Conservation (phyloP, 2,329 filamentous ascomycete species). For the Thielaviopsis musarum region DNA sequence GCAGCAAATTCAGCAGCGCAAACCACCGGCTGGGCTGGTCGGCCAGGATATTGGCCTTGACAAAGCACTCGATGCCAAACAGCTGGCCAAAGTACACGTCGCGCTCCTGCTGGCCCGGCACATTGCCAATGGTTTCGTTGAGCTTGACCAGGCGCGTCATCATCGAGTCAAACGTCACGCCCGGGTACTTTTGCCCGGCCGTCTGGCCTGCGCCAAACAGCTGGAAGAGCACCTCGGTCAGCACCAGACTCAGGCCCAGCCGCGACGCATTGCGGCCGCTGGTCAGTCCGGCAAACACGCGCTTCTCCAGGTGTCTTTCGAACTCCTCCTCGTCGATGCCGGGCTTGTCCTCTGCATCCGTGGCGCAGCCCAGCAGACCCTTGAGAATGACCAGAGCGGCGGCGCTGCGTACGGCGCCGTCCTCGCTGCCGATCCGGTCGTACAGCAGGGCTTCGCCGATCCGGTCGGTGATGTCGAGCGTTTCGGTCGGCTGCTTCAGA, state of each 20-base stretch:
- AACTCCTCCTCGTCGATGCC: constrained; percentile 34
- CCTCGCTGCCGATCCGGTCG: constrained; percentile 43
- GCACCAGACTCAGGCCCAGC: constrained; percentile 73
- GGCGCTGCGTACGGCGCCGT: constrained; percentile 35
- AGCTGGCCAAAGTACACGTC: constrained; percentile 74
- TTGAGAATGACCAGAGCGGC: constrained; percentile 43
- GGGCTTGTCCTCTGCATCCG: constrained; percentile 18
- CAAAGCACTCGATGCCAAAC: constrained; percentile 74
- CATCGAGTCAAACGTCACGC: constrained; percentile 38
- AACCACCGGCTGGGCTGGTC: constrained; percentile 39
- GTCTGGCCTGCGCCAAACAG: constrained; percentile 39
- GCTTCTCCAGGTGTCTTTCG: constrained; percentile 42
- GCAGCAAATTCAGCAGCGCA: constrained; percentile 52
- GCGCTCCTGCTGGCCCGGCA: constrained; percentile 57
- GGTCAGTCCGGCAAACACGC: constrained; percentile 73
- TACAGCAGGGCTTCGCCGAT: constrained; percentile 43
- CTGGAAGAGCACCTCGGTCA: constrained; percentile 64
- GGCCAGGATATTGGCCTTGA: constrained; percentile 62
- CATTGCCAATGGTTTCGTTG: constrained; percentile 35
- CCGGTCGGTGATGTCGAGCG: constrained; percentile 34
- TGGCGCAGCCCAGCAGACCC: constrained; percentile 29
- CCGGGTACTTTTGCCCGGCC: constrained; percentile 30
- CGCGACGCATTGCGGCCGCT: constrained; percentile 80
- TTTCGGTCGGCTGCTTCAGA: constrained; percentile 20
- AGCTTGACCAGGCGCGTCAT: constrained; percentile 37